A percentile compares a stretch with the other conserved stretches of the same genome.
phyloP scores from a whole-genome alignment of 192 early-diverging fungal species.

The Allomyces macrogynus region DNA sequence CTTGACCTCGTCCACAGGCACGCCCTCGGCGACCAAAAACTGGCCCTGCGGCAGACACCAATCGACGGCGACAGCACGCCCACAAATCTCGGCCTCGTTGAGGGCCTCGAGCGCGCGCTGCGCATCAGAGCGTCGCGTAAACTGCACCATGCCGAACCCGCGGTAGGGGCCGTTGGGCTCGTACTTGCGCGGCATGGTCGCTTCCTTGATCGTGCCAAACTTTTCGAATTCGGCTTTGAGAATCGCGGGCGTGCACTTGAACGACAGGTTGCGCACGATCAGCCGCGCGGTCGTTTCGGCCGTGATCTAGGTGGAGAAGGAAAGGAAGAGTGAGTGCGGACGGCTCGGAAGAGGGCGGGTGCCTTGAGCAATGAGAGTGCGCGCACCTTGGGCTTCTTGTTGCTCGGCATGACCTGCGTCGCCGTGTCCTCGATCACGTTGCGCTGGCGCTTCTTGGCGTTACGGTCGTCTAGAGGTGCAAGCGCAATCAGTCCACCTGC shows the following conservation, averaged over 20 bases:
- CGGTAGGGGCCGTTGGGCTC: constrained; percentile 43
- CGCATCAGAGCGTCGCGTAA: constrained; percentile 45
- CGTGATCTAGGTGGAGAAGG: not conserved
- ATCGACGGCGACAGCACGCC: constrained; percentile 62
- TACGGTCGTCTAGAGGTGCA: not conserved
- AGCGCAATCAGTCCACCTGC: too few species aligned
- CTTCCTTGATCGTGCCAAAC: constrained; percentile 45
- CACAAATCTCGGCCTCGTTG: constrained; percentile 47
- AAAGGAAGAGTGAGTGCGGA: too few species aligned
- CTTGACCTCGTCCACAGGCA: constrained; percentile 3
- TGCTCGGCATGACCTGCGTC: constrained; percentile 66
- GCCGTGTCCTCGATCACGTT: constrained; percentile 23
- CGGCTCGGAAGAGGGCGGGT: not conserved
- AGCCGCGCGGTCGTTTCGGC: constrained; percentile 46
- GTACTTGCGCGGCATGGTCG: constrained; percentile 52
- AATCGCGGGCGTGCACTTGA: constrained; percentile 19
- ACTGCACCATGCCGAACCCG: constrained; percentile 85
- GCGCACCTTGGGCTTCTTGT: constrained; percentile 47
- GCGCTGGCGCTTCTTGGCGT: not conserved
- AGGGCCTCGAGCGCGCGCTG: constrained; percentile 45
- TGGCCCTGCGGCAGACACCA: constrained; percentile 58
- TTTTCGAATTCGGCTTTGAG: constrained; percentile 40
- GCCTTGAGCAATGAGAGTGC: not conserved
- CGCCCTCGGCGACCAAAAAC: constrained; percentile 34
- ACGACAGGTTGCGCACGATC: constrained; percentile 74